These are phyloP conservation scores for Peziza echinospora DNA, from an alignment of 495 filamentous ascomycete genomes.

Conservation along the genomic window DNA sequence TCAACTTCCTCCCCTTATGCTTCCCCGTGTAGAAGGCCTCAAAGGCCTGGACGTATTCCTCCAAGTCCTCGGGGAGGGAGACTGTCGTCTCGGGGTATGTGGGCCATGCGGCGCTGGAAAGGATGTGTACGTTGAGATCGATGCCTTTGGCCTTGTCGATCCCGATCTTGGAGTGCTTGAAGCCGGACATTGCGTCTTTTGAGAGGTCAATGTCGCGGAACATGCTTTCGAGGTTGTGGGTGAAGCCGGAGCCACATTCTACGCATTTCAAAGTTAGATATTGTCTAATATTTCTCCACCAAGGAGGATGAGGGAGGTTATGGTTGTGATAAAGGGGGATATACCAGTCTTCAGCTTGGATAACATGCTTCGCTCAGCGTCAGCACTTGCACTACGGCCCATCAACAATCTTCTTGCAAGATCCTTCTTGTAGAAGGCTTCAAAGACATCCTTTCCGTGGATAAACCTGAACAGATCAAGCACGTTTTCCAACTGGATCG, in stretches of 20 bases:
- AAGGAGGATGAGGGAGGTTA: background rate
- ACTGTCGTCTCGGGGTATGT: slow-evolving; percentile 65
- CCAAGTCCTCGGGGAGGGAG: slow-evolving; percentile 49
- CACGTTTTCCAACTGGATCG: slow-evolving; percentile 71
- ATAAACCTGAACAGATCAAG: slow-evolving; percentile 92
- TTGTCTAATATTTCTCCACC: background rate
- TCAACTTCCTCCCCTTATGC: slow-evolving; percentile 62
- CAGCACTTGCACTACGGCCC: slow-evolving; percentile 74
- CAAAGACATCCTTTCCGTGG: slow-evolving; percentile 91
- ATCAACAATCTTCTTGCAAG: slow-evolving; percentile 73
- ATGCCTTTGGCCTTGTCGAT: slow-evolving; percentile 29
- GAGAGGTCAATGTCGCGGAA: slow-evolving; percentile 93
- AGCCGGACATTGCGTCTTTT: slow-evolving; percentile 61
- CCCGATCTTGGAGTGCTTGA: slow-evolving; percentile 28
- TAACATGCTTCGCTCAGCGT: slow-evolving; percentile 91
- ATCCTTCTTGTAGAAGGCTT: slow-evolving; percentile 97
- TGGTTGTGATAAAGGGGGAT: too few relatives aligned
- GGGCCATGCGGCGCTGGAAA: slow-evolving; percentile 78
- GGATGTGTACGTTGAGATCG: slow-evolving; percentile 67
- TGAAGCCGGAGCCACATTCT: slow-evolving; percentile 87
- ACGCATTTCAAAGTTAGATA: too few relatives aligned
- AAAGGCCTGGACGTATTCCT: slow-evolving; percentile 46
- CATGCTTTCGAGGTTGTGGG: slow-evolving; percentile 94
- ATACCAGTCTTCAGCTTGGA: slow-evolving; percentile 58
- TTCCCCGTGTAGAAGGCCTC: slow-evolving; percentile 65